phyloP scores from a whole-genome alignment of 805 yeast genomes.

The Brettanomyces sp. region DNA sequence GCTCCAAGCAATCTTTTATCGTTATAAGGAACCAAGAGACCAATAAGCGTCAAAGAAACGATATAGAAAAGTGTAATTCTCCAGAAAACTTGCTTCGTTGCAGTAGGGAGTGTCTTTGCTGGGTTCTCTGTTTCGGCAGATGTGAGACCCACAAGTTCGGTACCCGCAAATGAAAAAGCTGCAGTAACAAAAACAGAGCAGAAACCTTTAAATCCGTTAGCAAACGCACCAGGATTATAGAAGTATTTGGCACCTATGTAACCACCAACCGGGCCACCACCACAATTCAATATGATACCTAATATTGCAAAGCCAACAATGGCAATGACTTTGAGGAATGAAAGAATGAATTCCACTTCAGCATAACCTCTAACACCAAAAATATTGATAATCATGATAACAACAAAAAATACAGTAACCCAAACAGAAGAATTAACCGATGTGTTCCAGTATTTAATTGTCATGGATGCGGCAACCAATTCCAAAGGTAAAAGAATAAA shows the following conservation, averaged over 20 bases:
- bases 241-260: constrained; percentile 50
- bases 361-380: constrained; percentile 58
- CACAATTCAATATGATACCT: constrained; percentile 41
- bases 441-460: constrained; percentile 37
- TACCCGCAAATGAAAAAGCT: constrained; percentile 53
- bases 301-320: constrained; percentile 47
- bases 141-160: constrained; percentile 51
- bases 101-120: constrained; percentile 47
- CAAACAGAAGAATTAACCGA: constrained; percentile 39
- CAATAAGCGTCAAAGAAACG: constrained; percentile 35
- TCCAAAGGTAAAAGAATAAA: constrained; percentile 40
- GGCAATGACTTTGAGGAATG: constrained; percentile 43
- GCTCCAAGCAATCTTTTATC: constrained; percentile 36
- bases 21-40: constrained; percentile 48
- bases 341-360: constrained; percentile 51
- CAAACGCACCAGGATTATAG: constrained; percentile 48
- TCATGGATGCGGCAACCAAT: constrained; percentile 43
- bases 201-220: constrained; percentile 44
- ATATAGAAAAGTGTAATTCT: constrained; percentile 48
- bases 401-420: constrained; percentile 41
- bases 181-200: constrained; percentile 53
- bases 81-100: constrained; percentile 54
- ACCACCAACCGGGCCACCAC: constrained; percentile 53
- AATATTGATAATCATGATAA: constrained; percentile 40
- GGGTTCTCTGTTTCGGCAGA: constrained; percentile 54